A percentile compares a stretch with the other conserved stretches of the same genome.
Evolutionary conservation across 1,284 basidiomycete species (phyloP).

Genomic region (Naganishia liquefaciens): DNA sequence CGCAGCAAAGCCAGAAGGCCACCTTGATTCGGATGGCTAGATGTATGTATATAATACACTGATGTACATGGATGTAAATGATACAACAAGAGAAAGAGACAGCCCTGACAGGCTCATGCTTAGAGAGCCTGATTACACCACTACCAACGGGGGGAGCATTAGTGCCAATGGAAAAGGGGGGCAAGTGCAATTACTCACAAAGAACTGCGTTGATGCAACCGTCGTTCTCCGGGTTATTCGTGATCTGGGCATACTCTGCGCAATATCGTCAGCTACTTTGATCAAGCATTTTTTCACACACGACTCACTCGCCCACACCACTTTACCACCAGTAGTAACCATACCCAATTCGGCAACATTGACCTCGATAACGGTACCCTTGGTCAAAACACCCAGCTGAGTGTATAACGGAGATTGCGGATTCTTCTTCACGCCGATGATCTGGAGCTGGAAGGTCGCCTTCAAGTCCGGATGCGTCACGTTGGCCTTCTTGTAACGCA

Average conservation of each 20-base stretch:
- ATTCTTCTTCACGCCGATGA: slow-evolving; percentile 98
- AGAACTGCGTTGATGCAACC: slow-evolving; percentile 95
- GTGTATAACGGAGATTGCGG: slow-evolving; percentile 98
- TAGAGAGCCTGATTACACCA: slow-evolving; percentile 16
- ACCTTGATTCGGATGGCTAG: not conserved
- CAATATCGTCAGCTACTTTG: not conserved
- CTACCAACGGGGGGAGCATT: not conserved
- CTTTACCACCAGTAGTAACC: slow-evolving; percentile 98
- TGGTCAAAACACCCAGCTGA: slow-evolving; percentile 86
- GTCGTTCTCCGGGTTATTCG: slow-evolving; percentile 94
- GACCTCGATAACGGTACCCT: slow-evolving; percentile 97
- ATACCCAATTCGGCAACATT: slow-evolving; percentile 96
- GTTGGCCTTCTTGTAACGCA: slow-evolving; percentile 97
- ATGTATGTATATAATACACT: slow-evolving; percentile 22
- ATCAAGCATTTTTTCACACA: not conserved
- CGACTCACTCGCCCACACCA: slow-evolving; percentile 62
- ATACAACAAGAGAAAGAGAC: slow-evolving; percentile 17
- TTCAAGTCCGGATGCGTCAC: slow-evolving; percentile 98
- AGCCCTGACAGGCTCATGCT: slow-evolving; percentile 3
- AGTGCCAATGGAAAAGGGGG: not conserved
- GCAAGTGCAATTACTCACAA: slow-evolving; percentile 58
- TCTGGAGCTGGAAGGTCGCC: slow-evolving; percentile 98
- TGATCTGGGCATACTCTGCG: slow-evolving; percentile 95
- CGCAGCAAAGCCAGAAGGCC: not conserved
- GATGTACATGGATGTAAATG: slow-evolving; percentile 11